Percentiles rank a stretch among this genome's conserved stretches.
Evolutionary conservation across 371 early-diverging fungal genomes (phyloP).

Genomic region (Blakeslea trispora): DNA sequence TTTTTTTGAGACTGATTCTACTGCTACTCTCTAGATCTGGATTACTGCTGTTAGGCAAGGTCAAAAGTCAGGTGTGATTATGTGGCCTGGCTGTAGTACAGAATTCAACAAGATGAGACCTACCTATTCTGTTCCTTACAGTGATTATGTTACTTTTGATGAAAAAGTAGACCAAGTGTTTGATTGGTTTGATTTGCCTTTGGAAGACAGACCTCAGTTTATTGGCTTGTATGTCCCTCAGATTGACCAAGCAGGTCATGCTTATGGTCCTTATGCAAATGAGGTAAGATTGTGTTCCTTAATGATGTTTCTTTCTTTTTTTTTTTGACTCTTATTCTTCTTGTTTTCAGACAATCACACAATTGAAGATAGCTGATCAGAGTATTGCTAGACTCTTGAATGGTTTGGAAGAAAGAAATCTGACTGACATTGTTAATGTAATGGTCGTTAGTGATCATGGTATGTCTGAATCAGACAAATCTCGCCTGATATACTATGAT

Average conservation of each 20-base stretch:
- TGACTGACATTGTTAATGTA: slow-evolving; percentile 77
- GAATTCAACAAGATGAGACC: slow-evolving; percentile 54
- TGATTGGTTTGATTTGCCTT: slow-evolving; percentile 80
- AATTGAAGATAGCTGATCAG: slow-evolving; percentile 59
- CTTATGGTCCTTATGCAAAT: slow-evolving; percentile 73
- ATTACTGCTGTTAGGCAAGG: slow-evolving; percentile 79
- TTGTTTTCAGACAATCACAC: slow-evolving; percentile 39
- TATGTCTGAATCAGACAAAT: slow-evolving; percentile 69
- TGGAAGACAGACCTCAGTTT: slow-evolving; percentile 71
- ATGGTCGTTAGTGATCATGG: slow-evolving; percentile 94
- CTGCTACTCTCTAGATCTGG: slow-evolving; percentile 85
- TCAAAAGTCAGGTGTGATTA: slow-evolving; percentile 68
- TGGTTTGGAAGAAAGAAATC: slow-evolving; percentile 58
- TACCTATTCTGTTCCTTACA: slow-evolving; percentile 64
- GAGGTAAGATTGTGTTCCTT: slow-evolving; percentile 31
- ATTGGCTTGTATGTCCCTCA: slow-evolving; percentile 80
- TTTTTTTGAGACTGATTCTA: too few relatives aligned
- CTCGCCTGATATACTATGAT: slow-evolving; percentile 71
- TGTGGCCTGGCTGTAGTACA: slow-evolving; percentile 90
- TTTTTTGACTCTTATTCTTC: too few relatives aligned
- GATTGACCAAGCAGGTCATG: slow-evolving; percentile 85
- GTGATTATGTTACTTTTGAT: slow-evolving; percentile 46
- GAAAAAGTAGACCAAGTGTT: slow-evolving; percentile 69
- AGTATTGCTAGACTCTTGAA: slow-evolving; percentile 65
- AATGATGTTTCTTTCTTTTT: too few relatives aligned